Conservation (phyloP, 2,329 filamentous ascomycete genomes). For the Tolypocladium ovalisporum region DNA sequence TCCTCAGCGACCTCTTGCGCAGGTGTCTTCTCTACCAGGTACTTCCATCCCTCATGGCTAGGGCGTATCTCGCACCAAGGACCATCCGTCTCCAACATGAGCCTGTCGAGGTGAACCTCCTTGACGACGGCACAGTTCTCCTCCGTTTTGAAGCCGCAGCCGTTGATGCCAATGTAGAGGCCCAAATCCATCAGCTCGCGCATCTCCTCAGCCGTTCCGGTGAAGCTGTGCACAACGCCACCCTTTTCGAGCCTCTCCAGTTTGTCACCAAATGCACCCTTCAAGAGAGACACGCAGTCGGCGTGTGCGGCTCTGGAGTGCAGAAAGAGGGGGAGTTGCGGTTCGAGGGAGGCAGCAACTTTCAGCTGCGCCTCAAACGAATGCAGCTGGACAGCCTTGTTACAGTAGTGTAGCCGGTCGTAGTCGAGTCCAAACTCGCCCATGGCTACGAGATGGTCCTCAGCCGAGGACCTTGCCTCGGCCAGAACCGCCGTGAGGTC, state of each 20-base stretch:
- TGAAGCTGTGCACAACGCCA: slow-evolving; percentile 91
- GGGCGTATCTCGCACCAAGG: slow-evolving; percentile 95
- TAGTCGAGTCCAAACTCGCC: slow-evolving; percentile 97
- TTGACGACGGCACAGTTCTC: slow-evolving; percentile 83
- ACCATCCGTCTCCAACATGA: slow-evolving; percentile 95
- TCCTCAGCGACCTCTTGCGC: slow-evolving; percentile 14
- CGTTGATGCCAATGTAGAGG: slow-evolving; percentile 89
- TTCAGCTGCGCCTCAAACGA: slow-evolving; percentile 78
- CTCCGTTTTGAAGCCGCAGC: slow-evolving; percentile 88
- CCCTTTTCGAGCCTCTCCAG: slow-evolving; percentile 59
- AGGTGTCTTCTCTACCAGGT: slow-evolving; percentile 36
- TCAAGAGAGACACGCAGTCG: slow-evolving; percentile 70
- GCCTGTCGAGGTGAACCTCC: slow-evolving; percentile 62
- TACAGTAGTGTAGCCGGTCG: slow-evolving; percentile 76
- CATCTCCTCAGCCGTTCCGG: slow-evolving; percentile 80
- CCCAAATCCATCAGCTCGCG: slow-evolving; percentile 66
- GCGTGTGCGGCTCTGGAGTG: slow-evolving; percentile 80
- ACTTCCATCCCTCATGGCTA: slow-evolving; percentile 74
- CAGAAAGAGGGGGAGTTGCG: slow-evolving; percentile 80
- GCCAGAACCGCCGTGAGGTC: slow-evolving; percentile 55
- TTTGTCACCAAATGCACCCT: slow-evolving; percentile 40
- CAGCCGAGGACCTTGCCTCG: slow-evolving; percentile 37
- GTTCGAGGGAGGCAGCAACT: slow-evolving; percentile 55
- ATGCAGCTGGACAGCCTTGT: slow-evolving; percentile 67
- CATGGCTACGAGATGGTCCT: slow-evolving; percentile 56